Conservation (phyloP, 371 early-diverging fungal genomes). For the Dichotomocladium elegans region DNA sequence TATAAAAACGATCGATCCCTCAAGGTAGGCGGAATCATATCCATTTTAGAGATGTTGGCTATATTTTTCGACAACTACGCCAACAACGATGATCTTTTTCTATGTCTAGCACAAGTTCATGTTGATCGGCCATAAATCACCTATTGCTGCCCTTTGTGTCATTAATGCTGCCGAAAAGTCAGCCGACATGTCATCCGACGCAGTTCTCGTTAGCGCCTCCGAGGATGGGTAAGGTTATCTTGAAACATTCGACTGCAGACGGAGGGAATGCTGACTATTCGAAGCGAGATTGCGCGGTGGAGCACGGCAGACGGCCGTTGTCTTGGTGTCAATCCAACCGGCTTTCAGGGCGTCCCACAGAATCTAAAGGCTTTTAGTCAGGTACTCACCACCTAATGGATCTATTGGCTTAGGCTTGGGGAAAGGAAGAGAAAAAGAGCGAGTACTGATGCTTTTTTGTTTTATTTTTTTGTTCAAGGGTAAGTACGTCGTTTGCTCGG, state of each 20-base stretch:
- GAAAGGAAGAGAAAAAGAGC: conserved; percentile 1
- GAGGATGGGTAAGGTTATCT: conserved; percentile 58
- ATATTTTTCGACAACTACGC: neutral
- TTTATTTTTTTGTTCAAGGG: conserved; percentile 17
- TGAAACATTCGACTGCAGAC: neutral
- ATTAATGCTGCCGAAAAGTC: conserved; percentile 48
- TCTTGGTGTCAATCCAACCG: conserved; percentile 54
- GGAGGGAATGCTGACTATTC: neutral
- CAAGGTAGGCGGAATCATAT: neutral
- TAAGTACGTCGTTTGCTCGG: conserved; percentile 41
- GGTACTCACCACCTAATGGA: no score
- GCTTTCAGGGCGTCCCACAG: conserved; percentile 56
- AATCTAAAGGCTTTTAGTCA: conserved; percentile 40
- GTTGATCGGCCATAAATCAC: conserved; percentile 55
- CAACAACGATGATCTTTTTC: neutral
- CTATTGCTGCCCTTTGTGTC: conserved; percentile 52
- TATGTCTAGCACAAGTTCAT: conserved; percentile 44
- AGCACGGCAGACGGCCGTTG: conserved; percentile 69
- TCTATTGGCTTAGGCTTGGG: no score
- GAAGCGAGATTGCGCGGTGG: conserved; percentile 71
- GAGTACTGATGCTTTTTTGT: neutral
- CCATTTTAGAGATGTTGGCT: neutral
- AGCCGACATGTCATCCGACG: conserved; percentile 28
- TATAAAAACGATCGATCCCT: conserved; percentile 1
- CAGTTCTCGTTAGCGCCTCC: conserved; percentile 60